Conservation (phyloP, 1,139 yeast species). For the Hyphopichia wangnamkhiaoensis region DNA sequence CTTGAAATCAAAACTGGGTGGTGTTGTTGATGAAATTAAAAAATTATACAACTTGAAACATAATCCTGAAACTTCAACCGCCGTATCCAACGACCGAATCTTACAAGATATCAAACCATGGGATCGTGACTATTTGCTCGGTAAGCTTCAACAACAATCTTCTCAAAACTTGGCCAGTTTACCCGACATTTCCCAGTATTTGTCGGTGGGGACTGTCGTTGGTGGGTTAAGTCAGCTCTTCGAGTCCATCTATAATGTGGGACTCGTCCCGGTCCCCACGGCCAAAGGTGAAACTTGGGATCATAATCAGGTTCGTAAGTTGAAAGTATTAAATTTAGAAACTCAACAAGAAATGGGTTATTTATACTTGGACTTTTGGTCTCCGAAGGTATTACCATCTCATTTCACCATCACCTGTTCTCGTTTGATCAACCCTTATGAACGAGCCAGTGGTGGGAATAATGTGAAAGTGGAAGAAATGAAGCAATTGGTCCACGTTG, state of each 20-base stretch:
- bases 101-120: slow-evolving; percentile 68
- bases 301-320: slow-evolving; percentile 72
- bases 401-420: slow-evolving; percentile 98
- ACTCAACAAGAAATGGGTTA: slow-evolving; percentile 33
- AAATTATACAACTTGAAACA: slow-evolving; percentile 30
- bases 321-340: slow-evolving; percentile 57
- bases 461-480: slow-evolving; percentile 27
- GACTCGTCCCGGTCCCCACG: slow-evolving; percentile 66
- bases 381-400: slow-evolving; percentile 65
- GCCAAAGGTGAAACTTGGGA: slow-evolving; percentile 86
- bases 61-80: slow-evolving; percentile 28
- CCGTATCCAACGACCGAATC: slow-evolving; percentile 37
- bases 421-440: slow-evolving; percentile 38
- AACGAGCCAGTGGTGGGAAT: background rate
- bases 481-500: slow-evolving; percentile 53
- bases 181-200: slow-evolving; percentile 57
- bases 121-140: slow-evolving; percentile 79
- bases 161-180: slow-evolving; percentile 16
- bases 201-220: slow-evolving; percentile 85
- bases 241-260: slow-evolving; percentile 70
- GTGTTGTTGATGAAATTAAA: slow-evolving; percentile 62
- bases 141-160: slow-evolving; percentile 16
- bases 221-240: slow-evolving; percentile 79
- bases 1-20: slow-evolving; percentile 35
- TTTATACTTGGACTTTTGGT: slow-evolving; percentile 49